Base-by-base conservation (phyloP, 768 basidiomycete genomes). In the Pluteus cervinus region DNA sequence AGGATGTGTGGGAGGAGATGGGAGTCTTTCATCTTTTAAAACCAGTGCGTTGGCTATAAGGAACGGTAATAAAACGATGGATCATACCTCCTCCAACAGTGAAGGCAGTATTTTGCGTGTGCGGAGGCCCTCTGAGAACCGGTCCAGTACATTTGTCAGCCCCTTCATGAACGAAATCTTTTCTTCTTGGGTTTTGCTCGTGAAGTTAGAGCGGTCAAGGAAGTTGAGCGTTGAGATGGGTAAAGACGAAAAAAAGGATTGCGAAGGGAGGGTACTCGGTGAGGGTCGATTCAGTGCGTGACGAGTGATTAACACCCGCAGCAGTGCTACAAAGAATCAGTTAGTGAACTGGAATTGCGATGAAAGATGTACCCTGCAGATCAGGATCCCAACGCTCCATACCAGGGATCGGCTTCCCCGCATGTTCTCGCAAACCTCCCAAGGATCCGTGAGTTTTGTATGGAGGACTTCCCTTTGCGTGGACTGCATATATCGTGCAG, bases 91-190 rank as follows among this genome's bases (percentile, higher is more conserved):
- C 62, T 98, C 96, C 8, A 99, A 65, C 12, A 99, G 69, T 18
- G 88, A 82, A 8, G 93, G 92, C 24, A 99, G 65, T 33, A 98
- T 85, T 56, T 98, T 98, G 16, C 92, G 75, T 39, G 73, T 82
- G 36, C 81, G 73, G 38, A 98, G 66, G 11, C 91, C 84, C 49
- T 92, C 89, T 7, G 86, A 85, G 59, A 99, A 98, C 31, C 72
- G 78, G 39, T 79, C 79, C 24, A 98, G 61, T 5, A 97, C 92
- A 34, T 71, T 53, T 1, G 82, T 71, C 14, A 97, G 62, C 1
- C 94, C 93, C 56, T 89, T 89, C 79, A 97, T 86, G 57, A 97
- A 97, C 0, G 87, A 86, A 18, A 96, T 83, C 56, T 98, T 98
- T 54, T 97, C 96, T 62, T 98, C 94, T 39, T 84, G 66, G 2